Base-by-base conservation (phyloP, 192 early-diverging fungal genomes). In the Coemansia sp. region DNA sequence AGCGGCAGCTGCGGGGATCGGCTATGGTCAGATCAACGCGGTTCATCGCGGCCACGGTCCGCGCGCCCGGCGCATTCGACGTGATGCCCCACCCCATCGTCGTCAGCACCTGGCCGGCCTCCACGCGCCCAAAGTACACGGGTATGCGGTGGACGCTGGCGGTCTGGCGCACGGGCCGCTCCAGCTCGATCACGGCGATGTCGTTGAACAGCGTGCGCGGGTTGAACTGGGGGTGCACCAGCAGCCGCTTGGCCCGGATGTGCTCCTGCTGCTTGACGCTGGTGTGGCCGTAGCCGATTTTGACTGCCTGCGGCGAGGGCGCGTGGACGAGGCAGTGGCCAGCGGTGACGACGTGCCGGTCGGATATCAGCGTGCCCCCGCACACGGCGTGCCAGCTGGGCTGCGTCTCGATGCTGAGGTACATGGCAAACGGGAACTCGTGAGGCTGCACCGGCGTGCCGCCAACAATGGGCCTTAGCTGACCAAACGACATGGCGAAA, bases 51-150 rank as follows among this genome's bases (percentile, higher is more conserved):
- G 55, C 43, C 9, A 69, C 66, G 0, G 79, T 76, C 13, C 38
- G 66, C 2, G 69, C 62, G 1, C 60, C 63, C 2, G 64, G 33
- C 9, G 14, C 38, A 25, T 77, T 76, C 0, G 68, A 65, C 0
- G 80, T 77, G 18, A 75, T 56, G 28, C 83, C 83, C 83, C 83
- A 84, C 18, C 83, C 83, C 72, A 82, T 73, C 0, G 79, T 66
- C 0, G 65, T 67, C 8, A 81, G 25, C 1, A 36, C 28, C 1
- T 55, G 31, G 0, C 83, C 79, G 3, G 25, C 45, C 3, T 56
- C 52, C 6, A 82, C 43, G 1, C 28, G 8, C 13, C 69, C 70
- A 64, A 76, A 78, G 64, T 72, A 75, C 0, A 84, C 33, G 0
- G 72, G 69, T 13, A 75, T 55, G 16, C 75, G 69, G 55, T 78